Percentiles rank a stretch among this genome's conserved stretches.
These are phyloP conservation scores for Agastache rugosa DNA, from an alignment of 257 asterid species.

Conservation along the genomic window DNA sequence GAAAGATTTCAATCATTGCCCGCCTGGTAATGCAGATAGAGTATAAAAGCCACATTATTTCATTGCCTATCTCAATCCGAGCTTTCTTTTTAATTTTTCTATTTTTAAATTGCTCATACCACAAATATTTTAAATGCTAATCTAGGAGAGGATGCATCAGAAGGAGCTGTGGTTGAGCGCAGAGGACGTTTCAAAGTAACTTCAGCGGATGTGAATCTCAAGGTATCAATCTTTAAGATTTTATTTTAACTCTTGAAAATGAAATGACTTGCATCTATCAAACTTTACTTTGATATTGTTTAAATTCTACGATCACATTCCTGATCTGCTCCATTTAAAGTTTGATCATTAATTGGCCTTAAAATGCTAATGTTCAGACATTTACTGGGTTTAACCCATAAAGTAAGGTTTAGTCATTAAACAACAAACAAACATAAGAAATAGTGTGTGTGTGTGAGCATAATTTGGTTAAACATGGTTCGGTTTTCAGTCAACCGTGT, in stretches of 20 bases:
- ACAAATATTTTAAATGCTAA: slow-evolving; percentile 28
- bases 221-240: slow-evolving; percentile 45
- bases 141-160: slow-evolving; percentile 81
- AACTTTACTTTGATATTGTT: slow-evolving; percentile 2
- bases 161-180: slow-evolving; percentile 82
- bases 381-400: not conserved
- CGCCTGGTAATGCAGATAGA: slow-evolving; percentile 55
- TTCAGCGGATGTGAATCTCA: slow-evolving; percentile 75
- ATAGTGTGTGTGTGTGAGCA: not conserved
- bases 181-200: slow-evolving; percentile 98
- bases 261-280: not conserved
- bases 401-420: not conserved
- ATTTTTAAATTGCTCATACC: slow-evolving; percentile 18
- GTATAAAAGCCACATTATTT: slow-evolving; percentile 12
- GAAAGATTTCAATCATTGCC: slow-evolving; percentile 60
- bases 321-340: not conserved
- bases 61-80: slow-evolving; percentile 7
- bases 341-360: slow-evolving; percentile 1
- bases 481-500: slow-evolving; percentile 40
- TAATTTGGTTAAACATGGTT: slow-evolving; percentile 34
- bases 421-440: not conserved
- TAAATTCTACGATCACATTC: not conserved
- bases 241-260: not conserved
- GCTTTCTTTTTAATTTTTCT: slow-evolving; percentile 5
- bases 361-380: not conserved